Evolutionary conservation across 805 yeast species (phyloP), one percentile per base, ranked within the genome.

Genomic region (Metschnikowia cubensis): DNA sequence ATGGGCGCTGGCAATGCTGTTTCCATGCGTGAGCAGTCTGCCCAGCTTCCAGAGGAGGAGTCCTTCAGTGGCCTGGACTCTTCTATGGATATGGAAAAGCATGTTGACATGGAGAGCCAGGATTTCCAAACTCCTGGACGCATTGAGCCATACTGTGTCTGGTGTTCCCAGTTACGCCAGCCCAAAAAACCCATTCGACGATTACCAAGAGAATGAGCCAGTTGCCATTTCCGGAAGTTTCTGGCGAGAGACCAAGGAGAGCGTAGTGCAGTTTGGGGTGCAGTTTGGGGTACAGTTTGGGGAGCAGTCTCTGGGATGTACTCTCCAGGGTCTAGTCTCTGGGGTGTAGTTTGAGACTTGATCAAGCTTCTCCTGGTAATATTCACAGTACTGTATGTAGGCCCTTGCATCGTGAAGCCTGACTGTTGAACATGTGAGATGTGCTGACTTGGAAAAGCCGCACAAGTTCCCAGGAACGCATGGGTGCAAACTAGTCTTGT

Each of bases 1-100:
- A 51, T 56, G 50, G 59, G 59, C 25, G 41, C 34, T 10, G 50
- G 50, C 8, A 48, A 50, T 38, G 50, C 31, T 17, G 45, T 50
- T 8, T 39, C 57, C 33, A 35, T 56, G 47, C 46, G 37, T 17
- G 46, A 35, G 6, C 39, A 34, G 34, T 25, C 34, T 15, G 21
- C 46, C 0, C 39, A 22, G 21, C 46, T 43, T 18, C 17, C 34
- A 17, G 48, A 39, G 21, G 47, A 40, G 6, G 31, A 35, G 20
- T 17, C 25, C 5, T 22, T 42, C 39, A 35, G 21, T 10, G 42
- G 39, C 21, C 49, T 39, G 35, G 40, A 42, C 46, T 48, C 44
- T 11, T 42, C 45, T 4, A 8, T 31, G 13, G 38, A 42, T 8
- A 11, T 38, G 6, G 38, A 33, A 31, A 35, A 35, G 33, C 18